These are phyloP conservation scores for Phytophthora macrochlamydospora DNA, from an alignment of 352 stramenopile genomes.

Conservation along the genomic window DNA sequence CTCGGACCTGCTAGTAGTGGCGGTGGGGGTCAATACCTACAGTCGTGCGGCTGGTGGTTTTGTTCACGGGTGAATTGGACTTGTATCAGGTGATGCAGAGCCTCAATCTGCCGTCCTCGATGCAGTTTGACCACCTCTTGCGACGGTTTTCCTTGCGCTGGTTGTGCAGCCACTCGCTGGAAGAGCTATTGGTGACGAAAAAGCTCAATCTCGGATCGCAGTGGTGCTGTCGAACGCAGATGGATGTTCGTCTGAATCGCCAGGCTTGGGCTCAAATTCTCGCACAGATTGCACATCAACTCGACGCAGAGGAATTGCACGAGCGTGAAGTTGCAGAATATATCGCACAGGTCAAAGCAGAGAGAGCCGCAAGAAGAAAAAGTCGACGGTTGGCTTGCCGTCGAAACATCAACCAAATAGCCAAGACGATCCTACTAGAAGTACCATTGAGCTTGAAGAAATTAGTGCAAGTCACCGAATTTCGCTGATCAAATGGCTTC, in stretches of 20 bases:
- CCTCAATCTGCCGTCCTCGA: constrained; percentile 52
- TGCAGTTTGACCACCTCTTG: constrained; percentile 67
- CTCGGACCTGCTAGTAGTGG: constrained; percentile 22
- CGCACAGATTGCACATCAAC: constrained; percentile 46
- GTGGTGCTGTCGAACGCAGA: constrained; percentile 53
- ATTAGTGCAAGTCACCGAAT: background rate
- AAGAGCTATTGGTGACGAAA: constrained; percentile 70
- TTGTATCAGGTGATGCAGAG: constrained; percentile 68
- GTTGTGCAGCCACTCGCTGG: constrained; percentile 58
- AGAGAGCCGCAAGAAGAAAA: constrained; percentile 25
- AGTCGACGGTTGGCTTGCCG: background rate
- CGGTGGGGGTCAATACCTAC: constrained; percentile 19
- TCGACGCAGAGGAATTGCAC: constrained; percentile 37
- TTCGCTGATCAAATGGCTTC: constrained; percentile 29
- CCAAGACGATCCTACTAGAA: background rate
- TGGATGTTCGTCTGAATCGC: constrained; percentile 62
- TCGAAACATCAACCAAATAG: background rate
- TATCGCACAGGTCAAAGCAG: constrained; percentile 24
- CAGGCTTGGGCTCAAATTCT: constrained; percentile 61
- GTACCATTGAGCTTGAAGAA: no score
- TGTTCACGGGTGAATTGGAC: constrained; percentile 66
- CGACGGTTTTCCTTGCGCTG: constrained; percentile 49
- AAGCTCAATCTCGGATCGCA: constrained; percentile 52
- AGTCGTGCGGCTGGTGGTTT: constrained; percentile 68
- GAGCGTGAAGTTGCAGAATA: constrained; percentile 43